A percentile compares a stretch with the other conserved stretches of the same genome.
Conservation (phyloP, 768 basidiomycete genomes). For the Amyloporia xantha region DNA sequence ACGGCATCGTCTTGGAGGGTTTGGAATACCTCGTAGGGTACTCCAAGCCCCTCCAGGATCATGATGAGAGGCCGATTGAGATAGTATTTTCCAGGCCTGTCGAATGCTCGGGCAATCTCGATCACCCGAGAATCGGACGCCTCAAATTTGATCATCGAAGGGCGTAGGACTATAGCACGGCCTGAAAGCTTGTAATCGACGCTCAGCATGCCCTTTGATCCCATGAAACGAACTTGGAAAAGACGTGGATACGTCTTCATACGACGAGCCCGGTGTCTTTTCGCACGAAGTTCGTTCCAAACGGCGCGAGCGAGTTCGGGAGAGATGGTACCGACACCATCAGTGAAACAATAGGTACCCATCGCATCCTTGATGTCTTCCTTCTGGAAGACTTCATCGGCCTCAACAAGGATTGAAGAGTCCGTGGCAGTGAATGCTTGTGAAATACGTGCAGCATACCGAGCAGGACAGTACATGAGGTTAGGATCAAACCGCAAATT, state of each 20-base stretch:
- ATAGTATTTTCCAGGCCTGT: conserved; percentile 49
- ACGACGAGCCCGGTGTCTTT: conserved; percentile 30
- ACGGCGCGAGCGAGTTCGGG: conserved; percentile 45
- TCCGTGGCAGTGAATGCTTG: conserved; percentile 76
- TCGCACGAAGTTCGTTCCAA: conserved; percentile 32
- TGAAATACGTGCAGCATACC: conserved; percentile 66
- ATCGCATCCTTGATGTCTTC: conserved; percentile 39
- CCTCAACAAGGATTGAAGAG: conserved; percentile 37
- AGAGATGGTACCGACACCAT: conserved; percentile 66
- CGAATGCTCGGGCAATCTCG: conserved; percentile 62
- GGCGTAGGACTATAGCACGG: conserved; percentile 43
- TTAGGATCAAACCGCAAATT: conserved; percentile 36
- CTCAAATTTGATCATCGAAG: conserved; percentile 67
- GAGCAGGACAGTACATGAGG: conserved; percentile 56
- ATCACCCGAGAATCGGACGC: conserved; percentile 39
- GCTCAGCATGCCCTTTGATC: conserved; percentile 60
- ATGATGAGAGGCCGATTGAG: conserved; percentile 63
- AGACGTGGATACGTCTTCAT: conserved; percentile 38
- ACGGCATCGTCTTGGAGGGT: conserved; percentile 48
- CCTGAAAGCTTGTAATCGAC: conserved; percentile 50
- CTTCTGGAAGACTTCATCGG: conserved; percentile 33
- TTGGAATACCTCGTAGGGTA: conserved; percentile 48
- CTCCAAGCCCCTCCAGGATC: conserved; percentile 53
- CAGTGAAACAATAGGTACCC: conserved; percentile 48
- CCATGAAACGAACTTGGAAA: conserved; percentile 55